phyloP scores from a whole-genome alignment of 257 asterid species.

The Scutellaria barbata region DNA sequence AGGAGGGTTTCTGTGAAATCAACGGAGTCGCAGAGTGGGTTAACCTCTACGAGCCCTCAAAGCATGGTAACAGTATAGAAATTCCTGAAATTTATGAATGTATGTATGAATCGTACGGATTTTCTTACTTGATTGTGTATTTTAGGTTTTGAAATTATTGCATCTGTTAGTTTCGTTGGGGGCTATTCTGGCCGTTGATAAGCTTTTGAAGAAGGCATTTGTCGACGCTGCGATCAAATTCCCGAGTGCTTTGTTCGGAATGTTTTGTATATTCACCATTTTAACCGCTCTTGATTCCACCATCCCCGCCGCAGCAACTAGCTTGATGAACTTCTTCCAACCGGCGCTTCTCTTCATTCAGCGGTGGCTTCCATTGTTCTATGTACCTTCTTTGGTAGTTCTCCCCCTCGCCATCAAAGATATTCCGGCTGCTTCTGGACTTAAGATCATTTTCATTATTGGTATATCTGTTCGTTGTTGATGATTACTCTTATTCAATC shows the following conservation, averaged over 20 bases:
- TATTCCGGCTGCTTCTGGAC: slow-evolving; percentile 92
- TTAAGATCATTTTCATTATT: slow-evolving; percentile 70
- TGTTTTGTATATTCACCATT: slow-evolving; percentile 89
- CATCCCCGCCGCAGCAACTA: slow-evolving; percentile 76
- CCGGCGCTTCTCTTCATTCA: slow-evolving; percentile 94
- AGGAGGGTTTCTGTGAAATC: slow-evolving; percentile 51
- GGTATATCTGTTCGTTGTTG: slow-evolving; percentile 44
- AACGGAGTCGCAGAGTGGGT: slow-evolving; percentile 47
- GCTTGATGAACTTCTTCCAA: slow-evolving; percentile 86
- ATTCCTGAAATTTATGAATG: background rate
- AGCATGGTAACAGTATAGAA: slow-evolving; percentile 49
- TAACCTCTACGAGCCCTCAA: slow-evolving; percentile 47
- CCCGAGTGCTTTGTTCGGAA: slow-evolving; percentile 95
- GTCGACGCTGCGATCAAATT: slow-evolving; percentile 87
- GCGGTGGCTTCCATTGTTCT: slow-evolving; percentile 97
- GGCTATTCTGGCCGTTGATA: slow-evolving; percentile 76
- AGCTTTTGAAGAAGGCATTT: slow-evolving; percentile 75
- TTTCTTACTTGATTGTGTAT: slow-evolving; percentile 1
- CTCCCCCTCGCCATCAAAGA: slow-evolving; percentile 90
- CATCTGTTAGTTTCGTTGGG: slow-evolving; percentile 90
- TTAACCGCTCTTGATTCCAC: slow-evolving; percentile 69
- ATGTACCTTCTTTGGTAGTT: slow-evolving; percentile 93
- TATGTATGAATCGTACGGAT: background rate
- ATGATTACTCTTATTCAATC: background rate
- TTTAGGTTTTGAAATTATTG: slow-evolving; percentile 67